Base-by-base conservation (phyloP, 1,284 basidiomycete species). In the Rhodotorula sp. region DNA sequence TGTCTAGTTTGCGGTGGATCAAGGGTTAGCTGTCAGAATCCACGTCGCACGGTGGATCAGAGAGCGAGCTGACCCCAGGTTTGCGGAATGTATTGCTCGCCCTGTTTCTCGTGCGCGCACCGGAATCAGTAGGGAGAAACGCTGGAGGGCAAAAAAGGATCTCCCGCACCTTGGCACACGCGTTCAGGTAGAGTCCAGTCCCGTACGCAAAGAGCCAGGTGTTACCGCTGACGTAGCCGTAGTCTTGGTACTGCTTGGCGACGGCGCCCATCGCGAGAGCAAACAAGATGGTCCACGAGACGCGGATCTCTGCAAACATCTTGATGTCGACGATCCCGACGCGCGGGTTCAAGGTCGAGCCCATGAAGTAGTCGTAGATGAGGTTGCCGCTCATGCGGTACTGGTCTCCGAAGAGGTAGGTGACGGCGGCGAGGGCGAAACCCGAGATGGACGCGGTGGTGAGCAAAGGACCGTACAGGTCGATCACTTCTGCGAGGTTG, bases 201-300 rank as follows among this genome's bases (percentile, higher is more conserved):
- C 95, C 96, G 65, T 97, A 86, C 73, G 92, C 89, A 92, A 98
- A 97, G 83, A 98, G 94, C 3, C 89, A 89, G 91, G 97, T 95
- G 83, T 98, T 98, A 1, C 93, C 90, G 0, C 95, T 96, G 57
- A 98, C 90, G 81, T 93, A 92, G 56, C 96, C 96, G 78, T 91
- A 89, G 58, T 87, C 84, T 79, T 97, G 92, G 80, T 97, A 97
- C 82, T 99, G 97, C 84, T 97, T 96, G 84, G 92, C 92, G 29
- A 89, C 91, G 68, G 94, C 96, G 52, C 91, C 95, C 58, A 98
- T 88, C 14, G 93, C 87, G 79, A 98, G 87, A 82, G 96, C 89
- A 86, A 98, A 97, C 23, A 97, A 89, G 68, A 98, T 88, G 29
- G 97, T 90, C 96, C 97, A 99, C 12, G 95, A 94, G 77, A 99